These are phyloP conservation scores for Clonostachys chloroleuca DNA, from an alignment of 2,329 filamentous ascomycete genomes.

Conservation along the genomic window DNA sequence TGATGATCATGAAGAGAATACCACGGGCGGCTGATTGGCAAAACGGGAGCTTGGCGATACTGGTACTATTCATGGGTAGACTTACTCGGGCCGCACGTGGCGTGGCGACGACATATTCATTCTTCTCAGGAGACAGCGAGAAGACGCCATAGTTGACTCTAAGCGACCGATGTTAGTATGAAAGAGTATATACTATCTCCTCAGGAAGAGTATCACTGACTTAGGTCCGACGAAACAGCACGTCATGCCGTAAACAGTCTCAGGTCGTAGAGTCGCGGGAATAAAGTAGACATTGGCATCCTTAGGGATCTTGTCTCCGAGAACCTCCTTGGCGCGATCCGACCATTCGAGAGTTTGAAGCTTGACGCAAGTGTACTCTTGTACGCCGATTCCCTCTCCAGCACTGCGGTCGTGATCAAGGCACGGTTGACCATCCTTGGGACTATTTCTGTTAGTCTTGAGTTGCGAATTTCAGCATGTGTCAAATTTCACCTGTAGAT, in stretches of 20 bases:
- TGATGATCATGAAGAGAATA: neutral
- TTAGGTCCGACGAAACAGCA: conserved; percentile 93
- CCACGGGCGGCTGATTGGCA: no score
- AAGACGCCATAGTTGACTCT: conserved; percentile 72
- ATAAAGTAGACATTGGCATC: conserved; percentile 83
- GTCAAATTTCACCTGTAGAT: conserved; percentile 77
- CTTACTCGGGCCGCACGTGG: conserved; percentile 61
- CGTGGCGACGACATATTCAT: conserved; percentile 82
- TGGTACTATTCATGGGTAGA: no score
- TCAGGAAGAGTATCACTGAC: neutral
- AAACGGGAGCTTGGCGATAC: no score
- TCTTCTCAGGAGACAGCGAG: conserved; percentile 67
- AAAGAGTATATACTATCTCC: neutral
- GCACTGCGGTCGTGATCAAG: conserved; percentile 43
- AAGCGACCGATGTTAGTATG: neutral
- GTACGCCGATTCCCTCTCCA: conserved; percentile 57
- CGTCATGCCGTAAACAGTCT: conserved; percentile 98
- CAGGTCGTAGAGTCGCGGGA: conserved; percentile 85
- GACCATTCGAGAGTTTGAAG: conserved; percentile 89
- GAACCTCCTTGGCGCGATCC: conserved; percentile 62
- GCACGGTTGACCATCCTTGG: conserved; percentile 39
- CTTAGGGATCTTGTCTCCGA: conserved; percentile 75
- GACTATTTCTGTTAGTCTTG: conserved; percentile 13
- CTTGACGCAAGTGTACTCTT: conserved; percentile 92
- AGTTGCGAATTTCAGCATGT: conserved; percentile 31